Evolutionary conservation across 257 asterid species (phyloP).

Genomic region (Solanum corneliomulleri): DNA sequence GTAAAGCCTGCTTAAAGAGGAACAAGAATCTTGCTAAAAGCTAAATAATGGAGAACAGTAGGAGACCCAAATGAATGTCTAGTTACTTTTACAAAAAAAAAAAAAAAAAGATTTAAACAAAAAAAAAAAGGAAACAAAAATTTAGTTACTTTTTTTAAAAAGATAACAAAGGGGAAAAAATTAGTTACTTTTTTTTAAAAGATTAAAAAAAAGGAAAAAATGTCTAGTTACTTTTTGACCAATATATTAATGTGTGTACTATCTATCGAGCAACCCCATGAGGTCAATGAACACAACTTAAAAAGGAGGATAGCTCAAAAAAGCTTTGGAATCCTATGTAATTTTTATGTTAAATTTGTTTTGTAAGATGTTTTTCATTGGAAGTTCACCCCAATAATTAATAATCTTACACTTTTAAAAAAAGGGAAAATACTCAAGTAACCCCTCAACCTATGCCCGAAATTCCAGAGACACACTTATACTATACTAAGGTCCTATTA

Average conservation of each 20-base stretch:
- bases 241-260: neutral
- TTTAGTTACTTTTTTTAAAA: constrained; percentile 3
- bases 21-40: constrained; percentile 82
- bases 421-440: too few relatives aligned
- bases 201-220: neutral
- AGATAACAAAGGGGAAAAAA: too few relatives aligned
- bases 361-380: constrained; percentile 3
- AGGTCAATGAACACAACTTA: constrained; percentile 11
- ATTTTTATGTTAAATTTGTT: constrained; percentile 17
- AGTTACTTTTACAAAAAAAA: constrained; percentile 52
- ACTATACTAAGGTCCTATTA: too few relatives aligned
- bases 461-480: too few relatives aligned
- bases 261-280: neutral
- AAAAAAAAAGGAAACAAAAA: too few relatives aligned
- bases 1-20: constrained; percentile 61
- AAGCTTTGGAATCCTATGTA: constrained; percentile 82
- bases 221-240: constrained; percentile 7
- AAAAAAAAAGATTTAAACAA: constrained; percentile 31
- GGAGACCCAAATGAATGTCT: constrained; percentile 46
- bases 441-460: too few relatives aligned
- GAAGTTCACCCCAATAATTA: neutral
- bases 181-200: neutral
- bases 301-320: constrained; percentile 15
- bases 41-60: constrained; percentile 68
- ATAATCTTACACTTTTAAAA: neutral